Evolutionary conservation across 2,329 filamentous ascomycete genomes (phyloP).

Genomic region (Fusarium incarnatum): DNA sequence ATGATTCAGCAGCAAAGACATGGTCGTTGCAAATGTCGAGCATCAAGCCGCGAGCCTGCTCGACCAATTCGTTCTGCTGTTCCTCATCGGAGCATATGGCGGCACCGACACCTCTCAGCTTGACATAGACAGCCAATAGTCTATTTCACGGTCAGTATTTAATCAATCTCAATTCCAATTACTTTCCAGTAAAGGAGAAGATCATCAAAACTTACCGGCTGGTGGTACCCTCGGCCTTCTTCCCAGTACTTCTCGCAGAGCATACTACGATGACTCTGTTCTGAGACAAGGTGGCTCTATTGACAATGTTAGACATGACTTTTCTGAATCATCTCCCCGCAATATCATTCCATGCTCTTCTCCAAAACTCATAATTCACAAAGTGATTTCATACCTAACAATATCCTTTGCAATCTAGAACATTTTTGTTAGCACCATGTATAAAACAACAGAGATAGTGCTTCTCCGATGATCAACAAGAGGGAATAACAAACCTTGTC

Average conservation of each 20-base stretch:
- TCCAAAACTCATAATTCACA: background rate
- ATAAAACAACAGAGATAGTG: conserved; percentile 12
- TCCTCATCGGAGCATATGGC: conserved; percentile 64
- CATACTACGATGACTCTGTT: conserved; percentile 92
- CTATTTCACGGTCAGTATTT: conserved; percentile 48
- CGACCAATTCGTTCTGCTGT: conserved; percentile 63
- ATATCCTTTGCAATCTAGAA: conserved; percentile 57
- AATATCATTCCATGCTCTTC: background rate
- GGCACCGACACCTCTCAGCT: conserved; percentile 65
- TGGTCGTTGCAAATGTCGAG: conserved; percentile 87
- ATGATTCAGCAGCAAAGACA: conserved; percentile 74
- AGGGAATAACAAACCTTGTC: conserved; percentile 64
- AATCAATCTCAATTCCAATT: background rate
- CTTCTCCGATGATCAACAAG: background rate
- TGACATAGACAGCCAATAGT: conserved; percentile 69
- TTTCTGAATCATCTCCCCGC: conserved; percentile 19
- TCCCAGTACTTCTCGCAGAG: conserved; percentile 92
- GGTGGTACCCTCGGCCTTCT: conserved; percentile 94
- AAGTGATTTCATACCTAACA: conserved; percentile 52
- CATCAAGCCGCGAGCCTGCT: conserved; percentile 79
- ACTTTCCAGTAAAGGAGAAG: background rate
- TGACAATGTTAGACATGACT: conserved; percentile 31
- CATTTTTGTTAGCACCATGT: conserved; percentile 12
- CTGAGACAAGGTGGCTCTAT: conserved; percentile 64
- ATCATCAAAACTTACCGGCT: conserved; percentile 75